Percentiles rank a stretch among this genome's conserved stretches.
Conservation (phyloP, 495 filamentous ascomycete genomes). For the Hyaloscypha bicolor region DNA sequence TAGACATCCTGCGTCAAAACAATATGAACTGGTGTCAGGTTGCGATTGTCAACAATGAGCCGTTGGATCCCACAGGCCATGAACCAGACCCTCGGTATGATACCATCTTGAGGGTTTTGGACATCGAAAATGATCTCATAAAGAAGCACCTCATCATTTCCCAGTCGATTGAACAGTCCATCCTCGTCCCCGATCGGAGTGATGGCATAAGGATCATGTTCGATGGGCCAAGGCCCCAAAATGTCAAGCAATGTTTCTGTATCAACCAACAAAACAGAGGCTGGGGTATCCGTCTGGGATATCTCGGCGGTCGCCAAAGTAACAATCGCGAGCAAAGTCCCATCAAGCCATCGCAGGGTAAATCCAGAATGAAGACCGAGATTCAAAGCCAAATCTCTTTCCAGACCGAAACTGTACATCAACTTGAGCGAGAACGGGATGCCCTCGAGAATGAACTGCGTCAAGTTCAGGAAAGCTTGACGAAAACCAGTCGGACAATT, state of each 20-base stretch:
- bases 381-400: slow-evolving; percentile 65
- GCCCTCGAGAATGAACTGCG: slow-evolving; percentile 24
- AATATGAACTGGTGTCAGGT: slow-evolving; percentile 51
- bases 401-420: slow-evolving; percentile 42
- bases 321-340: slow-evolving; percentile 7
- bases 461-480: slow-evolving; percentile 25
- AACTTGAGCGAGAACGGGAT: slow-evolving; percentile 44
- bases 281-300: slow-evolving; percentile 65
- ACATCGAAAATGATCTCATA: slow-evolving; percentile 79
- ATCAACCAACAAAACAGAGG: slow-evolving; percentile 59
- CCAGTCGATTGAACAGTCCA: slow-evolving; percentile 78
- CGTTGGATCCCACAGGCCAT: slow-evolving; percentile 62
- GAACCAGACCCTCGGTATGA: slow-evolving; percentile 74
- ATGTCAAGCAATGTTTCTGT: slow-evolving; percentile 72
- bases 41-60: slow-evolving; percentile 57
- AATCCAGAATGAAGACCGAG: slow-evolving; percentile 81
- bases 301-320: slow-evolving; percentile 38
- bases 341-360: slow-evolving; percentile 30
- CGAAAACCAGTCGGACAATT: slow-evolving; percentile 45
- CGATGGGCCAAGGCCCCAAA: slow-evolving; percentile 57
- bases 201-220: slow-evolving; percentile 74
- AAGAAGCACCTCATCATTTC: slow-evolving; percentile 82
- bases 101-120: slow-evolving; percentile 77
- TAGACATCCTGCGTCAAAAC: slow-evolving; percentile 1
- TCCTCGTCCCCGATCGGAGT: slow-evolving; percentile 68